Conservation (phyloP, 257 asterid genomes). For the Salvia miltiorrhiza region DNA sequence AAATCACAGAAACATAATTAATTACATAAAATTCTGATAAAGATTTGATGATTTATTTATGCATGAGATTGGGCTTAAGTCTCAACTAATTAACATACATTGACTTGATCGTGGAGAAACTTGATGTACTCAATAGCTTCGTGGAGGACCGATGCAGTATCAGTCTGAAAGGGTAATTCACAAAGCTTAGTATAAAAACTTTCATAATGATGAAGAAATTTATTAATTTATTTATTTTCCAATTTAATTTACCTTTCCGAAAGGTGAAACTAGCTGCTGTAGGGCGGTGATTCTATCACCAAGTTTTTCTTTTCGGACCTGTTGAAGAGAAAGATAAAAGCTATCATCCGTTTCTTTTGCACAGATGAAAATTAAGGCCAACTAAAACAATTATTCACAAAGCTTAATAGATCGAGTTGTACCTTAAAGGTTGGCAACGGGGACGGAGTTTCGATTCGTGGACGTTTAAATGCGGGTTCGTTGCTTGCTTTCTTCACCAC, state of each 20-base stretch:
- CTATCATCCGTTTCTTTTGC: slow-evolving; percentile 38
- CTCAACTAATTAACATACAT: slow-evolving; percentile 39
- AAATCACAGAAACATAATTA: background rate
- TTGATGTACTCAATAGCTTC: slow-evolving; percentile 90
- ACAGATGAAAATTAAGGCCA: background rate
- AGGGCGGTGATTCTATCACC: slow-evolving; percentile 97
- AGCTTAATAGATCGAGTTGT: background rate
- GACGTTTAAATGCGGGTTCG: slow-evolving; percentile 43
- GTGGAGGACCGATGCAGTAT: slow-evolving; percentile 95
- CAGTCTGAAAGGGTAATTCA: slow-evolving; percentile 50
- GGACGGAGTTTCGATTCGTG: slow-evolving; percentile 55
- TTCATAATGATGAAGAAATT: slow-evolving; percentile 1
- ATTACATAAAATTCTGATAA: background rate
- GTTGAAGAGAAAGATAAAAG: slow-evolving; percentile 30
- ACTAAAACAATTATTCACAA: background rate
- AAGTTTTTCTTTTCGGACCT: slow-evolving; percentile 91
- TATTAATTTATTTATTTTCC: background rate
- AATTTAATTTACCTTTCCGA: slow-evolving; percentile 79
- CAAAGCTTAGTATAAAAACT: background rate
- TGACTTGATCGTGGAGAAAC: slow-evolving; percentile 89
- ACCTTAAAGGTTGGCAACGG: slow-evolving; percentile 72
- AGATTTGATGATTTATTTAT: background rate
- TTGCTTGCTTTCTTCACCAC: slow-evolving; percentile 31
- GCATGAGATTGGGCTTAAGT: background rate
- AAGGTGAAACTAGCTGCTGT: slow-evolving; percentile 96